Base-by-base conservation (phyloP, 2,329 filamentous ascomycete genomes). In the Hymenoscyphus linearis region DNA sequence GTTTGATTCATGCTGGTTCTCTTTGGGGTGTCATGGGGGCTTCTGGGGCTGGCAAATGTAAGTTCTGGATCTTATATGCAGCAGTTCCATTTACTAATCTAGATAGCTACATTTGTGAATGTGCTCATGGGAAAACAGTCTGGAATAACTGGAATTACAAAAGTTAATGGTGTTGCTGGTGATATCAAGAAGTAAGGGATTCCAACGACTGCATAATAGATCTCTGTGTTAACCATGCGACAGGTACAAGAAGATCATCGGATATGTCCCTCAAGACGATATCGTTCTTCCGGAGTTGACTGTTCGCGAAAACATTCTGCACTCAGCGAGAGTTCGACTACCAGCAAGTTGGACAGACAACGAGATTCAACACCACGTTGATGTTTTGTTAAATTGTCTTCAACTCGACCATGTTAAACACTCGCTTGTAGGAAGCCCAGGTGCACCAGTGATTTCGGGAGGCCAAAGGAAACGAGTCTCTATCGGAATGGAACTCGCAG, bases 211-310 rank as follows among this genome's bases (percentile, higher is more conserved):
- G 26, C 12, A 7, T 31, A 12, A 2, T 12, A 37, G 10, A 7
- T 10, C 7, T 2, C 2, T 7, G 16, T 35, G 52, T 50, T 58
- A 47, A 60, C 52, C 27, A 25, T 50, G 44, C 65, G 67, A 52
- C 64, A 76, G 67, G 73, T 85, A 83, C 70, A 84, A 82, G 70
- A 84, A 85, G 68, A 74, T 85, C 61, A 84, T 85, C 27, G 83
- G 83, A 25, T 85, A 85, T 62, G 83, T 86, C 2, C 83, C 84
- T 1, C 83, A 86, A 66, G 82, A 86, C 63, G 84, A 86, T 68
- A 78, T 86, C 27, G 78, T 86, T 2, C 75, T 85, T 10, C 80
- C 82, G 0, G 82, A 86, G 67, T 71, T 86, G 53, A 86, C 83
- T 0, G 83, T 86, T 4, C 78, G 79, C 57, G 84, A 87, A 69